Conservation (phyloP, 352 stramenopile genomes). For the Pythium phragmitis region DNA sequence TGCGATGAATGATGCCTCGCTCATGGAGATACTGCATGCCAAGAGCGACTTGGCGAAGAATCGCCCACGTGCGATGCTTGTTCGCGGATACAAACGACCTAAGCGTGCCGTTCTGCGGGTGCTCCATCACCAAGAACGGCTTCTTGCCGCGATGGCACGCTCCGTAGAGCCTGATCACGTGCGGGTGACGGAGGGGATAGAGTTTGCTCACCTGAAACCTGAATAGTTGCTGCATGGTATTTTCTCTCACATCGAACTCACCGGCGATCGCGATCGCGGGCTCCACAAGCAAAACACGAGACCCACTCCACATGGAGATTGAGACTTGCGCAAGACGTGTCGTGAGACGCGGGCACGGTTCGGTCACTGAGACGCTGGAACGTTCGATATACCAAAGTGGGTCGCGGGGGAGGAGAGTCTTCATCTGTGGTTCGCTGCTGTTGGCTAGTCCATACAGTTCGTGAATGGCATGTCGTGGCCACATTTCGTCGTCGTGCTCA, state of each 20-base stretch:
- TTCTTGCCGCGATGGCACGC: conserved; percentile 14
- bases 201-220: not conserved
- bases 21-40: conserved; percentile 76
- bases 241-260: not conserved
- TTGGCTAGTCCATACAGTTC: not conserved
- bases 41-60: conserved; percentile 38
- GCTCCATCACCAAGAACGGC: conserved; percentile 16
- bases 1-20: conserved; percentile 30
- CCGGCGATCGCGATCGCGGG: not conserved
- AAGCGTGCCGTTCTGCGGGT: conserved; percentile 1
- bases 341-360: not conserved
- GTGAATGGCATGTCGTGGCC: not conserved
- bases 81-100: conserved; percentile 10
- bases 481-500: not conserved
- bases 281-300: not conserved
- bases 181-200: conserved; percentile 6
- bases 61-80: conserved; percentile 24
- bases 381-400: conserved; percentile 13
- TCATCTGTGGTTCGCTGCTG: not conserved
- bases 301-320: conserved; percentile 4
- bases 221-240: conserved; percentile 2
- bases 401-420: not conserved
- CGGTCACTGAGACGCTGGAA: not conserved
- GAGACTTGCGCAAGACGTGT: not conserved
- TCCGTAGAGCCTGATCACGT: conserved; percentile 16